Base-by-base conservation (phyloP, 2,329 filamentous ascomycete genomes). In the Fusarium ambrosium region DNA sequence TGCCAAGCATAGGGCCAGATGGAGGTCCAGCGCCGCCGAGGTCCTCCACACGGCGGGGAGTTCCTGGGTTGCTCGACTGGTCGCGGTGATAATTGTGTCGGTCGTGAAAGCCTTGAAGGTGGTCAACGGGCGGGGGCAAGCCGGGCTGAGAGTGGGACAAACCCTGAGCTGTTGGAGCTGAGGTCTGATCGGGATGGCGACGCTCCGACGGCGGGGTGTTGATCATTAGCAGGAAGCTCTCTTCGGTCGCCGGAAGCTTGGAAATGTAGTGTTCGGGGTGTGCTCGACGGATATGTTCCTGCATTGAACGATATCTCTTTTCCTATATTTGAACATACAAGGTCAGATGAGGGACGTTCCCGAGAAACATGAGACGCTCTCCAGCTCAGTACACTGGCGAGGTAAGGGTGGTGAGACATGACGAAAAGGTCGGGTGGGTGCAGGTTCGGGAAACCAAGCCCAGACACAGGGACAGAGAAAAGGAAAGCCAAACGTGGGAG, bases 251-350 rank as follows among this genome's bases (percentile, higher is more conserved):
- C 77, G 97, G 96, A 79, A 98, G 93, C 90, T 98, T 98, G 60
- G 97, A 92, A 79, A 99, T 97, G 86, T 98, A 98, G 84, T 98
- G 93, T 83, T 97, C 95, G 71, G 96, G 96, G 83, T 99, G 97
- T 77, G 97, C 96, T 84, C 97, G 93, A 80, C 97, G 94, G 81
- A 99, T 98, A 82, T 99, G 97, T 89, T 99, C 97, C 86, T 98
- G 97, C 95, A 99, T 98, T 74, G 96, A 98, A 84, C 97, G 95
- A 87, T 95, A 99, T 78, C 94, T 91, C 86, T 97, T 97, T 87
- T 97, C 95, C 95, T 97, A 85, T 83, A 77, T 76, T 75, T 64
- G 60, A 68, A 20, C 70, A 75, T 76, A 72, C 71, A 66, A 66
- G 70, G 66, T 77, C 80, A 77, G 74, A 78, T 71, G 61, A 61